Evolutionary conservation across 495 filamentous ascomycete genomes (phyloP).

Genomic region (Neurospora terricola): DNA sequence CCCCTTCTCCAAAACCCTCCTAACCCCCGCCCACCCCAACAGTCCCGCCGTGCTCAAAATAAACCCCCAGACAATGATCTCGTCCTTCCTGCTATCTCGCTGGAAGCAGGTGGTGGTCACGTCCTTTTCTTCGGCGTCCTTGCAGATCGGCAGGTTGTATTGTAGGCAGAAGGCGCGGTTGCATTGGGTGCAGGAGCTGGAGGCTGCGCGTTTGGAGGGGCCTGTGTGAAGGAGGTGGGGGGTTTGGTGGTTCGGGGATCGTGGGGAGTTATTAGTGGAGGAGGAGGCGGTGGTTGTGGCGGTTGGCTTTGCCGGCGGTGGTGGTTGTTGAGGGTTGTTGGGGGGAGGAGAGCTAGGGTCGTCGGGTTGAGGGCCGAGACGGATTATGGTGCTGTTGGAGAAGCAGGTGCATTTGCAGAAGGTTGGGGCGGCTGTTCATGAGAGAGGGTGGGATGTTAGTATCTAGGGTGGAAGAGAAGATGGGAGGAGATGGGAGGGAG

Average conservation of each 20-base stretch:
- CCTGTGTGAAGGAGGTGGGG: not conserved
- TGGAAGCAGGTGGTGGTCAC: conserved; percentile 89
- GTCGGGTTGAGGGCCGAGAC: conserved; percentile 41
- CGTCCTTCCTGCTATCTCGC: conserved; percentile 79
- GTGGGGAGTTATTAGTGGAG: not conserved
- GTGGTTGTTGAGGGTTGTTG: conserved; percentile 7
- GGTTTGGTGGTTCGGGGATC: not conserved
- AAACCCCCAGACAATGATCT: conserved; percentile 87
- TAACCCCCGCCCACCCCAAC: conserved; percentile 66
- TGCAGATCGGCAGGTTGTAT: conserved; percentile 79
- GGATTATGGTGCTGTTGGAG: conserved; percentile 83
- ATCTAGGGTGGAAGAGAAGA: not conserved
- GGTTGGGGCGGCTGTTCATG: conserved; percentile 49
- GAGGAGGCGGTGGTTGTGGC: conserved; percentile 13
- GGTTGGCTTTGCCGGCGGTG: conserved; percentile 9
- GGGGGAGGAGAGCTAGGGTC: conserved; percentile 5
- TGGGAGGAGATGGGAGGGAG: not conserved
- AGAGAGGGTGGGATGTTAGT: conserved; percentile 6
- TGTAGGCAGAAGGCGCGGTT: conserved; percentile 83
- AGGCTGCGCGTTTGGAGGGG: conserved; percentile 14
- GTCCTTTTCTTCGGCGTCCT: conserved; percentile 74
- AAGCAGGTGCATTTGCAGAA: conserved; percentile 99
- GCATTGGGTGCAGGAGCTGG: conserved; percentile 63
- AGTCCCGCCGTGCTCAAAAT: conserved; percentile 78
- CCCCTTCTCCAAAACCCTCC: conserved; percentile 44